Percentiles rank a stretch among this genome's conserved stretches.
phyloP scores from a whole-genome alignment of 1,284 basidiomycete genomes.

The Apiotrichum mycotoxinovorans region DNA sequence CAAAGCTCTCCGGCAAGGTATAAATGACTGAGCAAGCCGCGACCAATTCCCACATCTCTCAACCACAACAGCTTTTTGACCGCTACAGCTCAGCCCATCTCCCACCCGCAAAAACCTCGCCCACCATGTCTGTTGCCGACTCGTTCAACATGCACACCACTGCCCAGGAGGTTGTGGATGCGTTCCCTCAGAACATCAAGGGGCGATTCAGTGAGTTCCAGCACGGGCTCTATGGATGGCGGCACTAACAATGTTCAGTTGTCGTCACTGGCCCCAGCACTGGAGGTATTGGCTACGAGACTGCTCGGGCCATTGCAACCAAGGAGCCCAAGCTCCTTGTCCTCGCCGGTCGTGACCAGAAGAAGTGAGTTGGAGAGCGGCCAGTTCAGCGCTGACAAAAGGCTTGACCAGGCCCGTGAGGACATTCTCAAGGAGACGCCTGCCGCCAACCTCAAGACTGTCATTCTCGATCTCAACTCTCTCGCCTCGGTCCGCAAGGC shows the following conservation, averaged over 20 bases:
- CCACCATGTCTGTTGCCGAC: background rate
- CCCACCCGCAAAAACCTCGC: too few relatives aligned
- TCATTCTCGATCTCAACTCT: slow-evolving; percentile 20
- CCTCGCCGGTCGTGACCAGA: slow-evolving; percentile 17
- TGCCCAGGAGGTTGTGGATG: slow-evolving; percentile 13
- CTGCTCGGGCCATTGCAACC: slow-evolving; percentile 20
- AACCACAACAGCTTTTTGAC: too few relatives aligned
- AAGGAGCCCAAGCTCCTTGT: slow-evolving; percentile 19
- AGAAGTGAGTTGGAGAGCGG: slow-evolving; percentile 10
- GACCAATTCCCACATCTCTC: too few relatives aligned
- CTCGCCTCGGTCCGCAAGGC: slow-evolving; percentile 10
- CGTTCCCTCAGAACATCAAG: slow-evolving; percentile 10
- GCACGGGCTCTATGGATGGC: too few relatives aligned
- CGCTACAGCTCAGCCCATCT: too few relatives aligned
- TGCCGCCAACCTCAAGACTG: background rate
- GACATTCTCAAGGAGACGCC: slow-evolving; percentile 13
- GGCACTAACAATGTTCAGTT: slow-evolving; percentile 6
- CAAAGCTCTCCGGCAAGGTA: too few relatives aligned
- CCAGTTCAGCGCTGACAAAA: background rate
- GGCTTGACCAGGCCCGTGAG: slow-evolving; percentile 10
- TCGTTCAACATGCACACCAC: slow-evolving; percentile 9
- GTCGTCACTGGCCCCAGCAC: slow-evolving; percentile 22
- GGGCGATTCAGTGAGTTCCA: slow-evolving; percentile 6
- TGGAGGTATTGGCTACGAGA: slow-evolving; percentile 22
- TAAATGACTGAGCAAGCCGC: too few relatives aligned